A percentile compares a stretch with the other conserved stretches of the same genome.
These are phyloP conservation scores for Nicotiana tomentosiformis DNA, from an alignment of 257 asterid genomes.

Conservation along the genomic window DNA sequence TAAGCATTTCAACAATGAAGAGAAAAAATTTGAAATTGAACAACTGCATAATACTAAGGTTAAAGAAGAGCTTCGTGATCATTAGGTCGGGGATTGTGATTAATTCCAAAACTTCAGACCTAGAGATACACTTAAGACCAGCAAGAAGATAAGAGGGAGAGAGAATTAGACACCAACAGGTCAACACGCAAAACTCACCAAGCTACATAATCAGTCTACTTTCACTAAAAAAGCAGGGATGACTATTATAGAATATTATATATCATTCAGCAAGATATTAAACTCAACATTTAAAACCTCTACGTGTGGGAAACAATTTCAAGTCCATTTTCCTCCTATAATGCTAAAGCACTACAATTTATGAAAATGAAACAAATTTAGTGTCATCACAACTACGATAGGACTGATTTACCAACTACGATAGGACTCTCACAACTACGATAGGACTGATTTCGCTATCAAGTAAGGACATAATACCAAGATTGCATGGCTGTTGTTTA, in stretches of 20 bases:
- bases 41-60: not conserved
- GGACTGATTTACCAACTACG: too few relatives aligned
- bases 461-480: not conserved
- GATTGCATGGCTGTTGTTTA: not conserved
- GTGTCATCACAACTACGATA: not conserved
- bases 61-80: not conserved
- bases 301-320: not conserved
- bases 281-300: not conserved
- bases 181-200: not conserved
- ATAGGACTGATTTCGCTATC: not conserved
- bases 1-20: not conserved
- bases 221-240: not conserved
- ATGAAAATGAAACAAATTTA: not conserved
- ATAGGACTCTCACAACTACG: not conserved
- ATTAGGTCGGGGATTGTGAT: not conserved
- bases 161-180: not conserved
- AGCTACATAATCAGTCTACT: not conserved
- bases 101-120: not conserved
- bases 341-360: not conserved
- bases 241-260: not conserved
- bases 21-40: not conserved
- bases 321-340: not conserved
- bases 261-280: not conserved
- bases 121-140: not conserved
- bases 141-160: not conserved